phyloP scores from a whole-genome alignment of 1,284 basidiomycete genomes.

The Fomes fomentarius region DNA sequence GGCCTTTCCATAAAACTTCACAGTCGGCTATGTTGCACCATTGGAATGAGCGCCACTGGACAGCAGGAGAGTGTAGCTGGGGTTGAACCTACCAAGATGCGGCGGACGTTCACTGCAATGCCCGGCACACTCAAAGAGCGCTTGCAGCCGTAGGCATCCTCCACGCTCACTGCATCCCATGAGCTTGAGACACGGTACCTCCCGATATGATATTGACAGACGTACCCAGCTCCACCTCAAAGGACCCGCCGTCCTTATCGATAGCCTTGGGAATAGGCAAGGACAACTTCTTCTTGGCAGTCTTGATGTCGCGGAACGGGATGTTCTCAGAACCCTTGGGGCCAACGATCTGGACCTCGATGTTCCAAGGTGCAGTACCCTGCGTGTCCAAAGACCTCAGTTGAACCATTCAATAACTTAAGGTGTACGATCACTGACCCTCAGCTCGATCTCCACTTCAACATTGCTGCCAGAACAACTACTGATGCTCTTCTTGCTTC shows the following conservation, averaged over 20 bases:
- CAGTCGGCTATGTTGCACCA: constrained; percentile 67
- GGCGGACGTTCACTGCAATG: constrained; percentile 87
- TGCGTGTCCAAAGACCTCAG: constrained; percentile 32
- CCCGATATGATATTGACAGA: not conserved
- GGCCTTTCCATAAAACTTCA: constrained; percentile 76
- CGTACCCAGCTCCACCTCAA: constrained; percentile 81
- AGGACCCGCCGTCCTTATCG: constrained; percentile 72
- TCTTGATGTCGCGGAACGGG: constrained; percentile 59
- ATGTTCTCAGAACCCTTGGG: constrained; percentile 64
- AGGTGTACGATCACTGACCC: constrained; percentile 54
- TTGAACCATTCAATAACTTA: no score
- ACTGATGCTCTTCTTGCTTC: constrained; percentile 58
- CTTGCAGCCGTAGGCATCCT: constrained; percentile 90
- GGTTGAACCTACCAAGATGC: constrained; percentile 64
- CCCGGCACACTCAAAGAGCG: constrained; percentile 78
- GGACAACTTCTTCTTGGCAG: constrained; percentile 57
- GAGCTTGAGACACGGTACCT: not conserved
- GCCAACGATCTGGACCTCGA: constrained; percentile 80
- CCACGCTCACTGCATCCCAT: constrained; percentile 66
- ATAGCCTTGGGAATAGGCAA: constrained; percentile 71
- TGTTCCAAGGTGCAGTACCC: constrained; percentile 88
- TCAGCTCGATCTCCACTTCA: constrained; percentile 77
- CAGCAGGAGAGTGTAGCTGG: not conserved
- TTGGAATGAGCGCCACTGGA: not conserved
- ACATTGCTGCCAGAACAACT: constrained; percentile 79